Conservation (phyloP, 352 stramenopile genomes). For the Globisporangium spinosum region DNA sequence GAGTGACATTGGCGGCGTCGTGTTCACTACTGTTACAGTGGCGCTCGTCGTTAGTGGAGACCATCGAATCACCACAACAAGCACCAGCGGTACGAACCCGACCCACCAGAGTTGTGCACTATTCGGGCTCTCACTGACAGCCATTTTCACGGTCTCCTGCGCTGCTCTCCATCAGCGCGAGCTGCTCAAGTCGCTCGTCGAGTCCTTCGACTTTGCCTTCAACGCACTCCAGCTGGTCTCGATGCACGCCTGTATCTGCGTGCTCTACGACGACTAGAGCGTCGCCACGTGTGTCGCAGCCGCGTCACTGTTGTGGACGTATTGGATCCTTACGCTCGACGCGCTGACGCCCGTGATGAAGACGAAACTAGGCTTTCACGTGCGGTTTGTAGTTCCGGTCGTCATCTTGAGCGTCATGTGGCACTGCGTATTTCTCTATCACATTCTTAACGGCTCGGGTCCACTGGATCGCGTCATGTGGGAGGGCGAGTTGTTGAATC, state of each 20-base stretch:
- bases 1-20: not conserved
- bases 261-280: slow-evolving; percentile 17
- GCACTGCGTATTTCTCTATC: not conserved
- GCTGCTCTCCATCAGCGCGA: slow-evolving; percentile 21
- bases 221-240: slow-evolving; percentile 25
- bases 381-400: slow-evolving; percentile 6
- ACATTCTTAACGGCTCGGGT: slow-evolving; percentile 11
- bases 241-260: slow-evolving; percentile 23
- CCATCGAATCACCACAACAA: not conserved
- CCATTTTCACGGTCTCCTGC: slow-evolving; percentile 16
- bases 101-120: not conserved
- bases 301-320: slow-evolving; percentile 24
- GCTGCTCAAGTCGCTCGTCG: slow-evolving; percentile 28
- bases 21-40: not conserved
- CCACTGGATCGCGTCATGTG: slow-evolving; percentile 11
- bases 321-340: slow-evolving; percentile 29
- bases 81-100: not conserved
- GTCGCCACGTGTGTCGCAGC: slow-evolving; percentile 12
- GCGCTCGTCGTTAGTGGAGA: not conserved
- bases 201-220: slow-evolving; percentile 39
- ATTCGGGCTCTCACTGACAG: slow-evolving; percentile 3
- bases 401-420: not conserved
- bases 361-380: slow-evolving; percentile 19
- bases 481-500: slow-evolving; percentile 5
- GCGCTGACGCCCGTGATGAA: slow-evolving; percentile 24